Percentiles rank a stretch among this genome's conserved stretches.
Evolutionary conservation across 139 green algal genomes (phyloP).

Genomic region (Closterium sp.): DNA sequence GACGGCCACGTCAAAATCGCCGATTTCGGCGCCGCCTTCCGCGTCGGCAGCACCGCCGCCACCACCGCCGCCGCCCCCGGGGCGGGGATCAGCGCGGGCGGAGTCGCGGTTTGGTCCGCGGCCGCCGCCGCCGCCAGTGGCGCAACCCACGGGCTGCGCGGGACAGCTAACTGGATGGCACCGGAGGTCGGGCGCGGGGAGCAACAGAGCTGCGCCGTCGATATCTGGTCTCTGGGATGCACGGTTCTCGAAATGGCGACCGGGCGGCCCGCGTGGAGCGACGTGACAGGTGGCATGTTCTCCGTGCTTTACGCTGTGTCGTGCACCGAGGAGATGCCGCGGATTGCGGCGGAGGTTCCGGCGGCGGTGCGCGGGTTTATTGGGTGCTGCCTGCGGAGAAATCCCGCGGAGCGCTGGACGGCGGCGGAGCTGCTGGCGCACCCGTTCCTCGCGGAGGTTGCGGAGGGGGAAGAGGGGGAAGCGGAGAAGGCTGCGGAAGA

Average conservation of each 20-base stretch:
- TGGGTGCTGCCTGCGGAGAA: conserved; percentile 69
- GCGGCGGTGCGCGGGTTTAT: conserved; percentile 74
- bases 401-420: conserved; percentile 32
- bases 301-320: conserved; percentile 91
- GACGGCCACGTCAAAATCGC: conserved; percentile 64
- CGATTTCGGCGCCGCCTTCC: conserved; percentile 57
- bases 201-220: not conserved
- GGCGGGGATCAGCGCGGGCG: not conserved
- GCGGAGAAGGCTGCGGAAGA: too few relatives aligned
- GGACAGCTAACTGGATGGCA: conserved; percentile 18
- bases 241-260: conserved; percentile 61
- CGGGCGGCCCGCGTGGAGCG: conserved; percentile 53
- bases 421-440: conserved; percentile 63
- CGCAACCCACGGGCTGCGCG: not conserved
- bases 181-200: conserved; percentile 19
- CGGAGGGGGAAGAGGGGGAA: not conserved
- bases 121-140: conserved; percentile 3
- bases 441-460: conserved; percentile 56
- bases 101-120: not conserved
- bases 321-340: conserved; percentile 75
- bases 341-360: conserved; percentile 52
- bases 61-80: not conserved
- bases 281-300: conserved; percentile 55
- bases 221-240: conserved; percentile 60
- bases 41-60: not conserved